Evolutionary conservation across 2,329 filamentous ascomycete genomes (phyloP).

Genomic region (Fusarium pseudoanthophilum): DNA sequence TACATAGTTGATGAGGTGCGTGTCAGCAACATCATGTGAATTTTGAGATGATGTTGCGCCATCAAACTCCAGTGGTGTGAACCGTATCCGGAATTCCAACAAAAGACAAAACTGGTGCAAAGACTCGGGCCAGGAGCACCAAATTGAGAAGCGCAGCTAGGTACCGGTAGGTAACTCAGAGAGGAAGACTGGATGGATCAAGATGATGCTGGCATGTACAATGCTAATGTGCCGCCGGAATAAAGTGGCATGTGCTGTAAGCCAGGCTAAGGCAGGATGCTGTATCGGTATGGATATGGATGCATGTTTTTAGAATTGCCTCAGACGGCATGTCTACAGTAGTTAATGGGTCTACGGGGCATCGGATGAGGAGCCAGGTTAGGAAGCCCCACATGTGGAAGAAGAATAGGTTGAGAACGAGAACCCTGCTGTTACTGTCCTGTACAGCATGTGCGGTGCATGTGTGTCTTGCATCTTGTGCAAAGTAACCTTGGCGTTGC

Average conservation of each 20-base stretch:
- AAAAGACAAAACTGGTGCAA: neutral
- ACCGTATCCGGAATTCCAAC: neutral
- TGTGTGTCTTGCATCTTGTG: constrained; percentile 34
- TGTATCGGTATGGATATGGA: neutral
- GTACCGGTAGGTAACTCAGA: neutral
- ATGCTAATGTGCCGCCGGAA: constrained; percentile 2
- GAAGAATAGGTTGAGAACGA: neutral
- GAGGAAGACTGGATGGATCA: constrained; percentile 10
- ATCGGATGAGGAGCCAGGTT: constrained; percentile 43
- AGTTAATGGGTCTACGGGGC: constrained; percentile 18
- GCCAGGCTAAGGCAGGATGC: constrained; percentile 17
- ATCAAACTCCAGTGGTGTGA: constrained; percentile 29
- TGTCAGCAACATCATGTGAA: constrained; percentile 39
- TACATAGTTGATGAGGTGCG: constrained; percentile 26
- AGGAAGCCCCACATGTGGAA: constrained; percentile 35
- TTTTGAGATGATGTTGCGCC: constrained; percentile 32
- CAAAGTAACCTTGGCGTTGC: constrained; percentile 7
- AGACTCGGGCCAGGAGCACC: neutral
- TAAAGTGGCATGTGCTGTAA: constrained; percentile 25
- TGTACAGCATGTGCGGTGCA: constrained; percentile 14
- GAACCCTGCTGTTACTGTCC: constrained; percentile 24
- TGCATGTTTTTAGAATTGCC: constrained; percentile 41
- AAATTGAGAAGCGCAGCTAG: neutral
- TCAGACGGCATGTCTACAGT: constrained; percentile 29
- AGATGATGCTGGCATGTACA: neutral